Evolutionary conservation across 2,329 filamentous ascomycete species (phyloP), one percentile per base, ranked within the genome.

Genomic region (Penicillium sclerotiorum): DNA sequence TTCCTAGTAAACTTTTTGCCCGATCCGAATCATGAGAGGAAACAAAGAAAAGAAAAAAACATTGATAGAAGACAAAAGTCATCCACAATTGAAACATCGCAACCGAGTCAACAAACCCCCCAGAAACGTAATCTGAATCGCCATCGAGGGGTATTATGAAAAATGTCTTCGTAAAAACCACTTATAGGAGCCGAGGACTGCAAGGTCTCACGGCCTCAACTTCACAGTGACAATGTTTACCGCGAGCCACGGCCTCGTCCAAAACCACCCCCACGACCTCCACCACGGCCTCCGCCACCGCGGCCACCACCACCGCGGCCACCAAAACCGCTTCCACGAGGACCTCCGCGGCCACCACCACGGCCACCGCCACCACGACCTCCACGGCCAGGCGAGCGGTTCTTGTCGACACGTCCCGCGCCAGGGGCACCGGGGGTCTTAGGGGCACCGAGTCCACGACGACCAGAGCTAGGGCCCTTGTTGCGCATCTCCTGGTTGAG

Each of bases 341-440:
- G 28, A 18, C 43, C 43, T n/a, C 42, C 45, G 23, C 45, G 40
- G 39, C 46, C 49, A 23, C 35, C 37, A 18, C 49, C 45, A 15
- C 48, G 44, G 30, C 36, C 45, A 27, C 47, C 45, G 25, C 53
- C 53, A 27, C 54, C 41, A 8, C 49, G 45, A 36, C 44, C 39
- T 11, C 39, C 47, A 11, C 50, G 48, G 27, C 54, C 60, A 28
- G 54, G 57, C 17, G 53, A 64, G 17, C 56, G 53, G 39, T 57
- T 52, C 60, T 66, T 66, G 40, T 66, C 63, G 38, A 66, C 48
- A 5, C 62, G 57, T 15, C 60, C 58, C 13, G 52, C 57, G n/a
- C 53, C 52, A 11, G 61, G 43, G 8, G 60, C 50, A 39, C 62
- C 63, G 23, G 50, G 58, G 2, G 58, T 51, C 50, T 66, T 66